Evolutionary conservation across 176 grass and related monocot species (phyloP).

Genomic region (Saccharum officinarum): DNA sequence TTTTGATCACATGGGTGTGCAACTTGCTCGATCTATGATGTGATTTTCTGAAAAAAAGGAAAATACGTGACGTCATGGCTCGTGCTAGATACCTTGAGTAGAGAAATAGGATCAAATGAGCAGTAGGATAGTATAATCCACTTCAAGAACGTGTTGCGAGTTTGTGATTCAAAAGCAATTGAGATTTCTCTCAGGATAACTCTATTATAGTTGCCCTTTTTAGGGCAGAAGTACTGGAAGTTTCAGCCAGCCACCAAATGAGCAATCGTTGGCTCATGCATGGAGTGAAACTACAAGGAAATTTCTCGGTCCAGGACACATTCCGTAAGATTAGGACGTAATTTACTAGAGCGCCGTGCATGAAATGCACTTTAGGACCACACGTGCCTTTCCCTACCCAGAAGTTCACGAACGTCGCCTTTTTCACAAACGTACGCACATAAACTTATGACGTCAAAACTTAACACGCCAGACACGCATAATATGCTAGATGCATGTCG

Average conservation of each 20-base stretch:
- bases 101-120: not conserved
- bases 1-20: slow-evolving; percentile 26
- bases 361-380: slow-evolving; percentile 14
- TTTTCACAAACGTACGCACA: not conserved
- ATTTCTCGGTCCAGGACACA: slow-evolving; percentile 3
- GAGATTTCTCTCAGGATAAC: not conserved
- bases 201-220: too few species aligned
- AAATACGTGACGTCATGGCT: not conserved
- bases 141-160: not conserved
- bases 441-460: not conserved
- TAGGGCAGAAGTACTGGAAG: not conserved
- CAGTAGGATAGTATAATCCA: not conserved
- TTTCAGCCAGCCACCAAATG: not conserved
- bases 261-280: not conserved
- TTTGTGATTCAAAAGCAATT: not conserved
- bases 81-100: not conserved
- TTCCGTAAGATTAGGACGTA: slow-evolving; percentile 26
- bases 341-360: slow-evolving; percentile 14
- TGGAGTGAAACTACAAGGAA: slow-evolving; percentile 5
- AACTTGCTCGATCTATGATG: slow-evolving; percentile 24
- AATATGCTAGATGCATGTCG: not conserved
- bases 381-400: not conserved
- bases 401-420: not conserved
- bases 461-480: not conserved
- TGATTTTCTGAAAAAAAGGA: not conserved